Evolutionary conservation across 805 yeast genomes (phyloP), one percentile per base, ranked within the genome.

Genomic region (Candida schatavii): DNA sequence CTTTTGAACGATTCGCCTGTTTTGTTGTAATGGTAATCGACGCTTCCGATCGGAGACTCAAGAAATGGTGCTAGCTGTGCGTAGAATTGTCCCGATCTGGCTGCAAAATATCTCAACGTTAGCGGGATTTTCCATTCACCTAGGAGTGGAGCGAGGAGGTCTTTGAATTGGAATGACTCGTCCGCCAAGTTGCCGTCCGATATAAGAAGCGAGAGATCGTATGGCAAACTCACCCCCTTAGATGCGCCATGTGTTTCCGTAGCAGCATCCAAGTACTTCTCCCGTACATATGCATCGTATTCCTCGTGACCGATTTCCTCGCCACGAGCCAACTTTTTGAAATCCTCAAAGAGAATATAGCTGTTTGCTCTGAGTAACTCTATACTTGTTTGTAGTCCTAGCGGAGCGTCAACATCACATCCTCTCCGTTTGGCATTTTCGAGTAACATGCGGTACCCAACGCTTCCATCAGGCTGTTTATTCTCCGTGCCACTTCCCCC

Each of bases 51-150:
- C 13, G 31, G 28, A 13, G 55, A 55, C 0, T 76, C 63, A 14
- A 71, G 45, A 18, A 73, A 55, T 7, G 62, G 56, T 37, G 62
- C 55, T 18, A 76, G 46, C 3, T 69, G 39, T 3, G 52, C 39
- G 45, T 65, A 68, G 14, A 77, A 50, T 47, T 80, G 83, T 1
- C 81, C 66, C 7, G 75, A 52, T 42, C 88, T 63, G 1, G 76
- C 74, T 0, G 85, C 76, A 43, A 85, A 67, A 47, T 76, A 76
- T 39, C 79, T 57, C 17, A 80, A 55, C 0, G 89, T 82, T 15
- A 80, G 68, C 1, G 85, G 79, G 2, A 40, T 62, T 36, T 59
- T 52, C 89, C 89, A 83, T 2, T 52, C 43, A 9, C 35, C 48
- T 17, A 72, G 55, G 17, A 75, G 61, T 2, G 35, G 35, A 59